Evolutionary conservation across 805 yeast genomes (phyloP).

Genomic region (Cyberlindnera maritima): DNA sequence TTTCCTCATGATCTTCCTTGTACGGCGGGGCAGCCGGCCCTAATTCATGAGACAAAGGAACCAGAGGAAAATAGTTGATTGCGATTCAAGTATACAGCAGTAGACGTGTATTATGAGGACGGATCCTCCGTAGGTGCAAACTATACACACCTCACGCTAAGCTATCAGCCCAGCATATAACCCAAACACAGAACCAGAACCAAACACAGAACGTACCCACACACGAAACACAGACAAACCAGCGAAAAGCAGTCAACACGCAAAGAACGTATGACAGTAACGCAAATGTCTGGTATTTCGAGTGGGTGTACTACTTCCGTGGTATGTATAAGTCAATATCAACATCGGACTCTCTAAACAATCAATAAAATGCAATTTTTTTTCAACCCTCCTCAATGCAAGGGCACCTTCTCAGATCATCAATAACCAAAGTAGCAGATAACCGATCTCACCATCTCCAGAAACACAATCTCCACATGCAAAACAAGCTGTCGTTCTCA

Average conservation of each 20-base stretch:
- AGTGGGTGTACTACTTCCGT: constrained; percentile 11
- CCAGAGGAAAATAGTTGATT: no score
- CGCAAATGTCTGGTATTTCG: background rate
- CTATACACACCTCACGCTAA: no score
- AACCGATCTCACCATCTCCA: background rate
- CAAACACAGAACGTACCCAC: constrained; percentile 3
- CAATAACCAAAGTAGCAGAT: no score
- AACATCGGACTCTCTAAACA: constrained; percentile 9
- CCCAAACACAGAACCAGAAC: background rate
- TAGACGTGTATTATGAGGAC: background rate
- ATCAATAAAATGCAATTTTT: constrained; percentile 6
- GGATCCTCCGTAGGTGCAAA: background rate
- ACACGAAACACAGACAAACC: constrained; percentile 2
- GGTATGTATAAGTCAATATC: constrained; percentile 4
- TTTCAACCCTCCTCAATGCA: background rate
- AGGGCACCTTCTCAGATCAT: background rate
- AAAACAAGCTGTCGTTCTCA: background rate
- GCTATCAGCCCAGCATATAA: no score
- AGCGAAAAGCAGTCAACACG: constrained; percentile 9
- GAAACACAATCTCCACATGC: no score
- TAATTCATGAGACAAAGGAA: no score
- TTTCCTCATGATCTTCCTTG: no score
- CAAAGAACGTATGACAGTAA: background rate
- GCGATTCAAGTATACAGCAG: no score
- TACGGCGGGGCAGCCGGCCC: no score